Conservation (phyloP, 805 yeast genomes). For the Komagataella pseudopastoris region DNA sequence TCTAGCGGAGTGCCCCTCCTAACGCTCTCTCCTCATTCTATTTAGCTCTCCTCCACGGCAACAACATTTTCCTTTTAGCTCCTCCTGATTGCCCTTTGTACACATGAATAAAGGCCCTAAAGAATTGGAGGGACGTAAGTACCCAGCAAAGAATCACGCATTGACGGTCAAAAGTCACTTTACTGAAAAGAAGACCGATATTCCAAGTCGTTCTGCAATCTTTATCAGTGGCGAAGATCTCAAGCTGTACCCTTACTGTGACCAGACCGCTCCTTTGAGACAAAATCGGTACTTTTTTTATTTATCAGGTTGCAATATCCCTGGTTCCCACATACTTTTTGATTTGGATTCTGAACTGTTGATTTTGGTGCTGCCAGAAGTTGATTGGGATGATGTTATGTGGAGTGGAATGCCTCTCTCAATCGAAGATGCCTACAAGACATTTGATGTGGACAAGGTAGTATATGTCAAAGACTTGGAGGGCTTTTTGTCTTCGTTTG, state of each 20-base stretch:
- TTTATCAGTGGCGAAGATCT: conserved; percentile 49
- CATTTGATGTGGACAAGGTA: conserved; percentile 77
- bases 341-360: conserved; percentile 38
- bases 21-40: not conserved
- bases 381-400: conserved; percentile 84
- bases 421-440: conserved; percentile 44
- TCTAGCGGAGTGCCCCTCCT: not conserved
- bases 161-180: conserved; percentile 26
- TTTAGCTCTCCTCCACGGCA: not conserved
- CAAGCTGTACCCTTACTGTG: conserved; percentile 61
- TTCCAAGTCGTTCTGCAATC: conserved; percentile 17
- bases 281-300: conserved; percentile 89
- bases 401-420: conserved; percentile 89
- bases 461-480: conserved; percentile 41
- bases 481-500: conserved; percentile 17
- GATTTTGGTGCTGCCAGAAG: conserved; percentile 65
- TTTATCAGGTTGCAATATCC: conserved; percentile 69
- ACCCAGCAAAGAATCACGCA: conserved; percentile 80
- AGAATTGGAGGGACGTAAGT: conserved; percentile 19
- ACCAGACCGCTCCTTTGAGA: conserved; percentile 64
- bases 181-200: conserved; percentile 8
- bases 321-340: conserved; percentile 62
- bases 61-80: not conserved
- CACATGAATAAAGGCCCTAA: conserved; percentile 1
- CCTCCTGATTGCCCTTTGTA: not conserved